Base-by-base conservation (phyloP, 306 rosid genomes). In the Glycyrrhiza uralensis region DNA sequence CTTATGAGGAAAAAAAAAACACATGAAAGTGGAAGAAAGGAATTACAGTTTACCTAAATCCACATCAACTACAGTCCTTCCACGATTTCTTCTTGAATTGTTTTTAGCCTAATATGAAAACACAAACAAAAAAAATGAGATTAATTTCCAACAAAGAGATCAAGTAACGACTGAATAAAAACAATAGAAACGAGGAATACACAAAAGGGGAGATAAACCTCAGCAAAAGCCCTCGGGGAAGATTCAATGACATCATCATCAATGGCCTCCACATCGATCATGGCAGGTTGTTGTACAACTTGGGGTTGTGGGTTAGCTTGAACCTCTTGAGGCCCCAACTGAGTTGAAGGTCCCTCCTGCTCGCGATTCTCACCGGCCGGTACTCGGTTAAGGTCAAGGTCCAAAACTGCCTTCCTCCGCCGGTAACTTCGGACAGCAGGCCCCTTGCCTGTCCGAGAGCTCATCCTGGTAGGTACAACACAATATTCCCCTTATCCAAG, bases 201-300 rank as follows among this genome's bases (percentile, higher is more conserved):
- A 45, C 19, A 60, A 22, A 7, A 51, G 4, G 18, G 44, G 54
- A 66, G 44, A 69, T 61, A 61, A 82, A 88, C 99, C 83, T 92
- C 91, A 7, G 90, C 90, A 85, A 94, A 86, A 68, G 97, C 99
- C 73, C 82, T 85, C 1, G 95, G 91, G 13, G 87, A 77, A 44
- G 96, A 88, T 84, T 85, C 94, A 69, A 89, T 38, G 69, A 89
- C 91, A 85, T 93, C 98, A 36, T 91, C 99, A 51, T 94, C 99
- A 69, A 86, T 77, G 79, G 90, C 95, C 69, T 91, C 99, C 65
- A 94, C 88, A 76, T 94, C 96, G 74, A 94, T 89, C 72, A 22
- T 59, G 11, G 82, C 24, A 52, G 87, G 79, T 24, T 79, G 85
- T 29, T 79, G 85, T 44, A 59, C 61, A 36, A 42, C 54, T 61